Evolutionary conservation across 163 green algal genomes (phyloP).

Genomic region (Volvox carteri): DNA sequence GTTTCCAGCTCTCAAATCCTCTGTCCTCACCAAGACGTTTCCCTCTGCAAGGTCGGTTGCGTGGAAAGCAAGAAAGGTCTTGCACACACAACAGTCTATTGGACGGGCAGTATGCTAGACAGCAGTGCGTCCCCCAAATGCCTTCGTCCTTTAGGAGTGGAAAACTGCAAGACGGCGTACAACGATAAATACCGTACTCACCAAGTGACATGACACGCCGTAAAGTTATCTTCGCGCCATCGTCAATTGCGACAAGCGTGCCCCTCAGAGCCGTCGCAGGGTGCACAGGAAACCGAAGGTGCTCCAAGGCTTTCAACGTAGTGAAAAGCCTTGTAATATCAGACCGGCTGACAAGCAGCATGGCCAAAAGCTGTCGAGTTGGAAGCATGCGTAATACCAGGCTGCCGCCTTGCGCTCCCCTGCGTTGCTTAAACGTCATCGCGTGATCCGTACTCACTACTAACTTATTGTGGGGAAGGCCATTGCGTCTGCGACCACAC

Average conservation of each 20-base stretch:
- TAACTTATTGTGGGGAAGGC: too few species aligned
- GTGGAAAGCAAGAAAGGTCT: neutral
- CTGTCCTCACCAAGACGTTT: neutral
- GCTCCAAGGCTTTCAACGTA: neutral
- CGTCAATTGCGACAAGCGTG: neutral
- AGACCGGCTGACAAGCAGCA: neutral
- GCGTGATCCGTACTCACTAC: too few species aligned
- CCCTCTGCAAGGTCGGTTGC: neutral
- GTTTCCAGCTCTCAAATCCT: neutral
- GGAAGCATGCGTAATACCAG: neutral
- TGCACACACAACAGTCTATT: too few species aligned
- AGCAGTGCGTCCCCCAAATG: neutral
- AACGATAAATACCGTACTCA: neutral
- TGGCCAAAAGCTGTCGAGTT: neutral
- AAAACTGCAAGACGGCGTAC: too few species aligned
- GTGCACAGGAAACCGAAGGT: neutral
- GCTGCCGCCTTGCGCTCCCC: too few species aligned
- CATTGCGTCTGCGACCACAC: too few species aligned
- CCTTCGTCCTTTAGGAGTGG: too few species aligned
- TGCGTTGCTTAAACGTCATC: too few species aligned
- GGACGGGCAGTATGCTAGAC: neutral
- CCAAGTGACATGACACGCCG: neutral
- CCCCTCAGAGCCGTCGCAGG: neutral
- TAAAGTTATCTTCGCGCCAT: neutral
- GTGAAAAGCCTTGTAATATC: neutral